Conservation (phyloP, 2,329 filamentous ascomycete genomes). For the Paracoccidioides lutzii region DNA sequence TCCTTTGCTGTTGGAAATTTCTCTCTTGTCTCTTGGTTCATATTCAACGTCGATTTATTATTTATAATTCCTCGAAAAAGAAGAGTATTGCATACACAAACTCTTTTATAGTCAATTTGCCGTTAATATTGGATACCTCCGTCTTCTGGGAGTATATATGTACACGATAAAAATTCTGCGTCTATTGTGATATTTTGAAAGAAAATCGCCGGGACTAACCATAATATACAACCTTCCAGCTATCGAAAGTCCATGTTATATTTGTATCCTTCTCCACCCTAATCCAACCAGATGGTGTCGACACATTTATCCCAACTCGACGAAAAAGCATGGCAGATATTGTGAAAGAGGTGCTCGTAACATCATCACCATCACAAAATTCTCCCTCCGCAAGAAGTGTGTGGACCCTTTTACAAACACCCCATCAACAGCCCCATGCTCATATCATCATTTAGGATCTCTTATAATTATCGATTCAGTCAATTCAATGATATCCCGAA, state of each 20-base stretch:
- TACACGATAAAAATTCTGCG: background rate
- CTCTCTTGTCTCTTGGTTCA: background rate
- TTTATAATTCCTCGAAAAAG: background rate
- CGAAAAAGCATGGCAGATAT: conserved; percentile 47
- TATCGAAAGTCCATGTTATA: conserved; percentile 54
- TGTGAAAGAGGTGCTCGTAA: conserved; percentile 43
- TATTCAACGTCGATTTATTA: background rate
- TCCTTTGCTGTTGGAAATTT: background rate
- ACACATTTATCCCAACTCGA: conserved; percentile 53
- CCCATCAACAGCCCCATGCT: conserved; percentile 6
- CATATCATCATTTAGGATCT: conserved; percentile 39
- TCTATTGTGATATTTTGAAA: background rate
- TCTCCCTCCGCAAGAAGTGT: background rate
- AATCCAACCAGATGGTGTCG: conserved; percentile 48
- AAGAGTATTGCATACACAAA: background rate
- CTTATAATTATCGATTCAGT: conserved; percentile 73
- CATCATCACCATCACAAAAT: conserved; percentile 16
- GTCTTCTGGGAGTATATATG: background rate
- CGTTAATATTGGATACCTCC: background rate
- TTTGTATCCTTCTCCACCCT: conserved; percentile 69
- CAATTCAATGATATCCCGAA: conserved; percentile 44
- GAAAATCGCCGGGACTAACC: background rate
- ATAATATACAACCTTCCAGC: conserved; percentile 9
- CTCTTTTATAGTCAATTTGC: background rate
- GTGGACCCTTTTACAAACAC: background rate